Conservation (phyloP, 768 basidiomycete genomes). For the Hygrophorus russula region DNA sequence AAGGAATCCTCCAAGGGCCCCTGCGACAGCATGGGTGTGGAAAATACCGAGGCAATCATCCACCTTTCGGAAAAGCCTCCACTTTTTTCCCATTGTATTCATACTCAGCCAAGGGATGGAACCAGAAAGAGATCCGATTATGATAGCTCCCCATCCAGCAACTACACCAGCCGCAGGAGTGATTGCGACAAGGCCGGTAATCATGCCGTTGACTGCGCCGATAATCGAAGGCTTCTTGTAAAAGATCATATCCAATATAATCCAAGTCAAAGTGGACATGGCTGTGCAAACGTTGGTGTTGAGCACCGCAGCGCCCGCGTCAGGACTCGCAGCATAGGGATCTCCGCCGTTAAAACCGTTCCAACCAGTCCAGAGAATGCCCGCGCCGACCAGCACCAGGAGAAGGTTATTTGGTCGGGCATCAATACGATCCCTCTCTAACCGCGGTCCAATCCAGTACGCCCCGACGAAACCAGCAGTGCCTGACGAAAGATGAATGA, state of each 20-base stretch:
- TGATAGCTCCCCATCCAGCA: constrained; percentile 6
- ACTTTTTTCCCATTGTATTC: constrained; percentile 2
- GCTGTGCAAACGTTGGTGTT: constrained; percentile 5
- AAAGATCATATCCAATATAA: neutral
- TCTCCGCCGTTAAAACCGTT: constrained; percentile 7
- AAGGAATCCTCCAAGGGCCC: constrained; percentile 2
- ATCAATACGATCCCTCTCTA: neutral
- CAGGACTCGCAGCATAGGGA: constrained; percentile 5
- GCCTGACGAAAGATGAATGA: constrained; percentile 6
- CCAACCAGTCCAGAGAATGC: constrained; percentile 6
- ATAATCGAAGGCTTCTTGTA: constrained; percentile 6
- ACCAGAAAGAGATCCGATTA: constrained; percentile 2
- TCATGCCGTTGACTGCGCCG: constrained; percentile 6
- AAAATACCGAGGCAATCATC: constrained; percentile 5
- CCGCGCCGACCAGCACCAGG: constrained; percentile 3
- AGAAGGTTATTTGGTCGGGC: constrained; percentile 5
- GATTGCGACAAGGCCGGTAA: constrained; percentile 6
- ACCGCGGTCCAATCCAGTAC: constrained; percentile 5
- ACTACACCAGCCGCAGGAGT: constrained; percentile 6
- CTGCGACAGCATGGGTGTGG: constrained; percentile 4
- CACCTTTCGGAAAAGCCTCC: constrained; percentile 1
- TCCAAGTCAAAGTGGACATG: constrained; percentile 4
- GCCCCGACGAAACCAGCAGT: constrained; percentile 6
- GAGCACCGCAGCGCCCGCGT: constrained; percentile 6
- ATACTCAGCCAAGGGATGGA: constrained; percentile 4